Percentiles rank a stretch among this genome's conserved stretches.
Conservation (phyloP, 2,329 filamentous ascomycete genomes). For the Parasarocladium wereldwijsianum region DNA sequence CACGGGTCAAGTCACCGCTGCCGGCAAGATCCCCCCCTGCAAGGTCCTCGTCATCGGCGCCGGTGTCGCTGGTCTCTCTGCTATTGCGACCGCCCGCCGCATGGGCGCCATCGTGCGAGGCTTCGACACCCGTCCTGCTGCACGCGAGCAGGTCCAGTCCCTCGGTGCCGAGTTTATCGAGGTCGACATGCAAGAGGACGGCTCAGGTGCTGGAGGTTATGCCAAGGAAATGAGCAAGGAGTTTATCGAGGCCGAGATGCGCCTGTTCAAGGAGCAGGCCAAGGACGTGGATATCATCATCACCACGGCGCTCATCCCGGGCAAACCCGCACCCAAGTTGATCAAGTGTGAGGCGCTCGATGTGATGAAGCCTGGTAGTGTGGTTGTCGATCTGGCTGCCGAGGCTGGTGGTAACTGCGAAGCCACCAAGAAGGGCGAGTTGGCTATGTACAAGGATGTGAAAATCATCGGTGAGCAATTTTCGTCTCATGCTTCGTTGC, state of each 20-base stretch:
- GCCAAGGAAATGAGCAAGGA: constrained; percentile 91
- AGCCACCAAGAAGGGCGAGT: constrained; percentile 58
- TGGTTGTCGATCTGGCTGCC: constrained; percentile 76
- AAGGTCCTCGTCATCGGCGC: constrained; percentile 86
- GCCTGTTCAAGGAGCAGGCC: constrained; percentile 76
- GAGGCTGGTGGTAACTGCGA: constrained; percentile 84
- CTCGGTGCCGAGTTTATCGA: constrained; percentile 83
- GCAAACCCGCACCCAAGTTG: constrained; percentile 66
- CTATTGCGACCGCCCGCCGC: constrained; percentile 72
- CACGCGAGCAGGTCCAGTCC: constrained; percentile 78
- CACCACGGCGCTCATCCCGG: constrained; percentile 83
- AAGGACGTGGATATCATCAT: constrained; percentile 85
- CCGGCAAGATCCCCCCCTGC: constrained; percentile 78
- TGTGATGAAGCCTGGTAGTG: constrained; percentile 80
- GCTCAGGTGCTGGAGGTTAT: constrained; percentile 72
- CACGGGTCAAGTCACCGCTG: constrained; percentile 80
- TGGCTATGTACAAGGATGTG: constrained; percentile 59
- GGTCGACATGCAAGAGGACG: constrained; percentile 73
- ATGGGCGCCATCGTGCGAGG: constrained; percentile 82
- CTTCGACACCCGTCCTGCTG: constrained; percentile 82
- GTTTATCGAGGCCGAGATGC: constrained; percentile 88
- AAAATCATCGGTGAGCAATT: constrained; percentile 58
- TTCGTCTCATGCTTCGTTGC: background rate
- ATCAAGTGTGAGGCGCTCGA: constrained; percentile 69
- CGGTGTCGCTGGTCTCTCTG: constrained; percentile 76